A percentile compares a stretch with the other conserved stretches of the same genome.
Evolutionary conservation across 2,329 filamentous ascomycete species (phyloP).

Genomic region (Ceratocystis destructans): DNA sequence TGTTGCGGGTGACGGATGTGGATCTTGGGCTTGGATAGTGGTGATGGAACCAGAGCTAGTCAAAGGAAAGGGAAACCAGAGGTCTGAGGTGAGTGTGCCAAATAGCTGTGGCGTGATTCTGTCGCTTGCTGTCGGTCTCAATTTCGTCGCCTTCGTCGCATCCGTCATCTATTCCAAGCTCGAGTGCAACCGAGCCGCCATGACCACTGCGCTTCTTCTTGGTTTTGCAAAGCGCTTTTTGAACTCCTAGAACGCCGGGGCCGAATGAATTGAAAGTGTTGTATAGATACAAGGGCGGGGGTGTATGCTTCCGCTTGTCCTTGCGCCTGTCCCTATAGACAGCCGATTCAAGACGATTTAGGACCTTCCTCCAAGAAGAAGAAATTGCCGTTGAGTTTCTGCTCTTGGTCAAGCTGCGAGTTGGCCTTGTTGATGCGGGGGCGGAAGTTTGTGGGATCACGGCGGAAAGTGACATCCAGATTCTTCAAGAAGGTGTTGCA

Average conservation of each 20-base stretch:
- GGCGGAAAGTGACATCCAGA: slow-evolving; percentile 94
- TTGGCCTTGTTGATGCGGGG: slow-evolving; percentile 97
- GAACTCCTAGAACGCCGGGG: slow-evolving; percentile 39
- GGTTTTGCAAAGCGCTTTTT: slow-evolving; percentile 30
- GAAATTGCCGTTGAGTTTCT: slow-evolving; percentile 88
- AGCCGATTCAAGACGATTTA: slow-evolving; percentile 40
- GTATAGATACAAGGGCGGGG: slow-evolving; percentile 22
- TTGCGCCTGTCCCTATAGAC: slow-evolving; percentile 29
- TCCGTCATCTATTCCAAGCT: slow-evolving; percentile 30
- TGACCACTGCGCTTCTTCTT: slow-evolving; percentile 14
- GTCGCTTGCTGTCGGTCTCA: slow-evolving; percentile 12
- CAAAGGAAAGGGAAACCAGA: no score
- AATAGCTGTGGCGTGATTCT: no score
- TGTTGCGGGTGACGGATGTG: no score
- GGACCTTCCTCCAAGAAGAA: slow-evolving; percentile 84
- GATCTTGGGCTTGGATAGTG: no score
- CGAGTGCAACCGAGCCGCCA: slow-evolving; percentile 23
- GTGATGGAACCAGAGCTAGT: no score
- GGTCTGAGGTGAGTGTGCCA: no score
- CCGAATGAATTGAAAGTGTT: slow-evolving; percentile 27
- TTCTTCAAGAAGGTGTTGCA: slow-evolving; percentile 97
- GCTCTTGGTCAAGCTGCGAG: slow-evolving; percentile 93
- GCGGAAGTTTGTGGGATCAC: slow-evolving; percentile 88
- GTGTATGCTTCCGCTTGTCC: slow-evolving; percentile 22
- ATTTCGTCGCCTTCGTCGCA: slow-evolving; percentile 51